phyloP scores from a whole-genome alignment of 257 asterid species.

The Plantago elongata region DNA sequence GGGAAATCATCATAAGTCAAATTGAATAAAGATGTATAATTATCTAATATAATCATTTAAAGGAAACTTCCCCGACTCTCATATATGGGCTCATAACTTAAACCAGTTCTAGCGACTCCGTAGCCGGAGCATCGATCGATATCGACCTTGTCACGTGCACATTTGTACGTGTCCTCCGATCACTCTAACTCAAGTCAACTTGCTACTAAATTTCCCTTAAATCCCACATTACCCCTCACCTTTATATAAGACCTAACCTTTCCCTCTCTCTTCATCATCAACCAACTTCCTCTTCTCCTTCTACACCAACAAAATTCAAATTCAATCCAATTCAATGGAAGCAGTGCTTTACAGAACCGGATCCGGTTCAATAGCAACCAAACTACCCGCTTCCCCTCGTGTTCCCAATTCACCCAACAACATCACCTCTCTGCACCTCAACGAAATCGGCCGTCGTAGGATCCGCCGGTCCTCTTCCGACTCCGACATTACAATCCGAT shows the following conservation, averaged over 20 bases:
- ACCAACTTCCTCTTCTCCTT: not conserved
- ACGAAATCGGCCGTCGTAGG: constrained; percentile 9
- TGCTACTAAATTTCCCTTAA: not conserved
- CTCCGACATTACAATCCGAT: constrained; percentile 23
- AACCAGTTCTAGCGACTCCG: not conserved
- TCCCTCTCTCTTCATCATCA: not conserved
- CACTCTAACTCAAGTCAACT: constrained; percentile 4
- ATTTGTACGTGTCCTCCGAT: not conserved
- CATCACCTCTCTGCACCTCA: no score
- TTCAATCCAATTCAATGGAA: constrained; percentile 25
- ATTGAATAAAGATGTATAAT: no score
- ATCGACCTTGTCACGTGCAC: not conserved
- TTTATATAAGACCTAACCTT: not conserved
- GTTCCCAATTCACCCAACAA: constrained; percentile 17
- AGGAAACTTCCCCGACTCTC: no score
- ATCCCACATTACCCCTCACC: not conserved
- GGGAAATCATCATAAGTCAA: no score
- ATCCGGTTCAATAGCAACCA: constrained; percentile 38
- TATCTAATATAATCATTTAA: no score
- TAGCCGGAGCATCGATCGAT: constrained; percentile 5
- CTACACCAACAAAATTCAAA: not conserved
- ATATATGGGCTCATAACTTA: no score
- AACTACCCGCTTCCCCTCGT: constrained; percentile 1
- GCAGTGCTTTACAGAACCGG: constrained; percentile 44
- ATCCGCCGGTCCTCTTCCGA: constrained; percentile 43